Base-by-base conservation (phyloP, 2,329 filamentous ascomycete species). In the Penicillium brevicompactum region DNA sequence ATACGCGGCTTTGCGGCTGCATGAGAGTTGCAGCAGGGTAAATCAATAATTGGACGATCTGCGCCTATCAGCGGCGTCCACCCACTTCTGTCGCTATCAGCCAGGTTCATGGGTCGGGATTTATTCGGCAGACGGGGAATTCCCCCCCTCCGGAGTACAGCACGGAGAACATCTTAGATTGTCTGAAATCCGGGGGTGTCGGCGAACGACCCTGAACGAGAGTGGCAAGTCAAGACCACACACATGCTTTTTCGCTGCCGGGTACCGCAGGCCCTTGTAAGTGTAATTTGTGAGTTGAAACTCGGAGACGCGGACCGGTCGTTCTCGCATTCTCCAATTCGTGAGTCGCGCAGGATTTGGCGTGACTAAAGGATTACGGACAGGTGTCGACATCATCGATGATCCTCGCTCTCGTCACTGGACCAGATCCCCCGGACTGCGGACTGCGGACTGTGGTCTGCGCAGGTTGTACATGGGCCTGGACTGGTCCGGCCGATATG, bases 371-470 rank as follows among this genome's bases (percentile, higher is more conserved):
- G 60, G 50, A 60, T 59, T 58, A 46, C 57, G 37, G 37, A 57
- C 57, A 27, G 24, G 50, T 49, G 57, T 61, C 61, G 59, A 65
- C 61, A 64, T 65, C 63, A 65, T 65, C 62, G 58, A 65, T 65
- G 63, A 65, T 62, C 55, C 51, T 42, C 43, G 44, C 40, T 48
- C 24, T 55, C 58, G 55, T 65, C 63, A 64, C 53, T 47, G 51
- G 44, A 42, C 43, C 42, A 41, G 24, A 32, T 50, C 41, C 52
- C 46, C 51, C 45, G 52, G 54, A 48, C 49, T 53, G 55, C 48
- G 40, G 43, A 53, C 24, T 27, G 24, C 24, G 24, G 24, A 41
- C 37, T 51, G 24, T 8, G 24, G 24, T 37, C 37, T 51, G 34
- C 45, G 30, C 48, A 42, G 10, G 4, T 9, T 32, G 40, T 44